phyloP scores from a whole-genome alignment of 2,329 filamentous ascomycete species.

The Colletotrichum sp. region DNA sequence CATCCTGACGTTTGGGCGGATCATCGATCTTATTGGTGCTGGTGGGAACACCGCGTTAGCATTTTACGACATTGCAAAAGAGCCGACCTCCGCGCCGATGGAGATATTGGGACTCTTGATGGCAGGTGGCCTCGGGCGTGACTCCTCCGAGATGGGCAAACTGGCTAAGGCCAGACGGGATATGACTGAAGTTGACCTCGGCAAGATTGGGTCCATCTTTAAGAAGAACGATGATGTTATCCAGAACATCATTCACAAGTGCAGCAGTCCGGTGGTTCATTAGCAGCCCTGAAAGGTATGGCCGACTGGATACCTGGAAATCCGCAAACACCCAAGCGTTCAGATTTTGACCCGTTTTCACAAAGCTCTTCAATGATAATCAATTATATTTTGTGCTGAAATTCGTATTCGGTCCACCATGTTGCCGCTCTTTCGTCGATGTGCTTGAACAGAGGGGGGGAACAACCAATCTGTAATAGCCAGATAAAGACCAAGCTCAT shows the following conservation, averaged over 20 bases:
- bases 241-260: neutral
- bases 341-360: no score
- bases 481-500: fast-evolving
- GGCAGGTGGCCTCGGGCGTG: neutral
- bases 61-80: neutral
- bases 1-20: neutral
- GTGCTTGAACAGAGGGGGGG: no score
- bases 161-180: neutral
- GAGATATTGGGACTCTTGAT: neutral
- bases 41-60: neutral
- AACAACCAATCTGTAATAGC: no score
- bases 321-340: no score
- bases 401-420: no score
- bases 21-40: neutral
- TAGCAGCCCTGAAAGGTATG: no score
- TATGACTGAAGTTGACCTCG: neutral
- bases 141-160: neutral
- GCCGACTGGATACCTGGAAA: no score
- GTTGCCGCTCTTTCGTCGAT: no score
- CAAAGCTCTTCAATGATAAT: fast-evolving
- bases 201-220: neutral
- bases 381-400: no score
- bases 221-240: neutral
- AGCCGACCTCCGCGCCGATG: neutral
- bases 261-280: neutral